Evolutionary conservation across 352 stramenopile genomes (phyloP), one percentile per base, ranked within the genome.

Genomic region (Globisporangium carolinianum): DNA sequence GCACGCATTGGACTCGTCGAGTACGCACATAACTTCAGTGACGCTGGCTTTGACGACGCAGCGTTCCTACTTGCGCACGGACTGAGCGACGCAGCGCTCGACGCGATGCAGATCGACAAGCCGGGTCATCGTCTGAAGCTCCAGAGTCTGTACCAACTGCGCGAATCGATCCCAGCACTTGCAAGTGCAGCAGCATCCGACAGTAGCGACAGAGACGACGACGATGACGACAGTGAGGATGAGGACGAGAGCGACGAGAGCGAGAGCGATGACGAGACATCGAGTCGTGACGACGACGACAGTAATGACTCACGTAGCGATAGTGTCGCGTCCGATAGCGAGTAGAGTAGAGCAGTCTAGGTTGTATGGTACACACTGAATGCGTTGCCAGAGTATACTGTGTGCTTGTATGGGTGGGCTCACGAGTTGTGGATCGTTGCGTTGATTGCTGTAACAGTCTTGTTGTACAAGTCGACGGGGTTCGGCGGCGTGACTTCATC

Each of bases 401-500:
- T 1, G 42, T 47, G 42, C 17, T 11, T 6, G 11, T 17, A 17
- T 6, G 11, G 24, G 6, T 24, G 17, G 32, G 36, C 14, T 58
- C 35, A 62, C 56, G 46, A 66, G 5, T 62, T 79, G 61, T 63
- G 72, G 12, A 80, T 47, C 45, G 76, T 84, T 37, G 58, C 69
- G 62, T 89, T 87, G 42, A 91, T 73, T 43, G 76, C 77, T 46
- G 68, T 52, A 48, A 89, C 71, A 3, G 81, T 89, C 47, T 78
- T 86, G 73, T 91, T 91, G 65, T 94, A 94, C 15, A 89, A 61
- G 38, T 50, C 64, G 15, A 76, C 79, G 32, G 83, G 83, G 56
- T 92, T 84, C 12, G 85, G 85, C 9, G 83, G 83, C 55, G 82
- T 90, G 61, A 93, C 78, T 70, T 92, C 83, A 52, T 93, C 85